Evolutionary conservation across 257 asterid genomes (phyloP), one percentile per base, ranked within the genome.

Genomic region (Solanum paucissectum): DNA sequence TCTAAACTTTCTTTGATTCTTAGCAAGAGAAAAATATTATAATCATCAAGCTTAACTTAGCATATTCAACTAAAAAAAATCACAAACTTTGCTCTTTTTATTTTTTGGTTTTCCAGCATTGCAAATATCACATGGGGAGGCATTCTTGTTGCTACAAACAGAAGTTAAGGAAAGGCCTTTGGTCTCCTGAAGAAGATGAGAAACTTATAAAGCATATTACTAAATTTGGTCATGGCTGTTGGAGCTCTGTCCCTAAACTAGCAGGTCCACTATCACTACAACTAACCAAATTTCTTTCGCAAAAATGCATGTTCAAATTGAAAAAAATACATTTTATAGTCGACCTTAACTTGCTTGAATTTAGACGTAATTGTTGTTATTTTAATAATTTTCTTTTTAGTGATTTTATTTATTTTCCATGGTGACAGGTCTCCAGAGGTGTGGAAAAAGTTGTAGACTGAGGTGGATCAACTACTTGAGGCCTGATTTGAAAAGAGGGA

Each of bases 161-260:
- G 95, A 95, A 94, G 91, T 38, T 95, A 58, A 91, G 99, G 87
- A 96, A 96, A 93, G 99, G 99, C 27, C 96, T 96, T 36, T 96
- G 99, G 99, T 96, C 99, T 11, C 99, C 99, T 5, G 98, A 96
- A 37, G 99, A 96, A 94, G 99, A 96, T 91, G 99, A 95, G 83
- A 95, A 96, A n/a, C 98, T 96, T 58, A 91, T 94, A 11, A 93
- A 94, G 40, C 98, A 96, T 91, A 95, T 95, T 44, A 91, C 97
- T 36, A 94, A 92, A 71, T 92, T 86, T 87, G 99, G 99, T 81
- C 98, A 95, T 74, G 99, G 99, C 64, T 96, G 99, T 87, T 96
- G 99, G 99, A 96, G 99, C 75, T 96, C 99, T n/a, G 99, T 96
- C 83, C 99, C 99, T 23, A 96, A 96, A 90, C 93, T 95, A 21